Base-by-base conservation (phyloP, 306 rosid genomes). In the Crotalaria pallida region DNA sequence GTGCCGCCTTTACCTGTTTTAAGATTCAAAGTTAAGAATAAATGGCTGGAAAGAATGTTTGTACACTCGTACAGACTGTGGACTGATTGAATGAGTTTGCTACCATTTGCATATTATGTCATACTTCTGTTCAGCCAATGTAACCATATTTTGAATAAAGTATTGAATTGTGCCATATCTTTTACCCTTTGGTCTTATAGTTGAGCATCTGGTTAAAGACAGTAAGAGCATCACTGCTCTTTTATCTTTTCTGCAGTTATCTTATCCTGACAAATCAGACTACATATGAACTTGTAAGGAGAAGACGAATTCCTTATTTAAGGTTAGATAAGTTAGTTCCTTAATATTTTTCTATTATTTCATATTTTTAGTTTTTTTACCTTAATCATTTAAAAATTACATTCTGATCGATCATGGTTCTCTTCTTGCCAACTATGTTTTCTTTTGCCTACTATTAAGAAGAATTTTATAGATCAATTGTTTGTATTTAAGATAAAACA, bases 231-330 rank as follows among this genome's bases (percentile, higher is more conserved):
- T 71, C 12, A n/a, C 63, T 40, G 52, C 24, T 73, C 57, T 19
- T 63, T 65, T 78, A 18, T 36, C 67, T 64, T 82, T 73, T 55
- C 16, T 81, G 88, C 93, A 95, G 99, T 70, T 95, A 87, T 78
- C 96, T 91, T 58, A 82, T 89, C 78, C 59, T 95, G 81, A 95
- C 97, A 40, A 95, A 95, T 75, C 97, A 95, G 82, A 95, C 96
- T 13, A 95, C 97, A 15, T 91, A 82, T 53, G 99, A 95, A 77
- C 95, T 95, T 11, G 92, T 95, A 73, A 89, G 96, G 81, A 94
- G 99, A 57, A 95, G 97, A 69, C 88, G 99, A 51, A 95, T 95
- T 79, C 58, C 82, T 27, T 91, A 91, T 78, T 87, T 95, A 52
- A 91, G 99, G 99, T 95, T 71, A 33, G 89, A 80, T 73, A 22